Evolutionary conservation across 306 rosid species (phyloP).

Genomic region (Fragaria vesca): DNA sequence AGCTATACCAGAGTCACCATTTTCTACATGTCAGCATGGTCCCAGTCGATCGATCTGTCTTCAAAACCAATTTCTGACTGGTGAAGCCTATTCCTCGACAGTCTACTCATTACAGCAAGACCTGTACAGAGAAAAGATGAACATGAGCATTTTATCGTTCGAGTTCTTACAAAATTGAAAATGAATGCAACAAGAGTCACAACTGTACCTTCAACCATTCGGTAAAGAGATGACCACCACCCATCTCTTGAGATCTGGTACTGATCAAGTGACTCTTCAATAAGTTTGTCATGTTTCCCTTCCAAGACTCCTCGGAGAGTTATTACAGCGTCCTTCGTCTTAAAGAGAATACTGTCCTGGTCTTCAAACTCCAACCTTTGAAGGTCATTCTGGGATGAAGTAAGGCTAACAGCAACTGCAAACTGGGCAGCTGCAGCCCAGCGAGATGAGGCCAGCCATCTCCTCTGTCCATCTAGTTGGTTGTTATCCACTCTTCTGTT

Average conservation of each 20-base stretch:
- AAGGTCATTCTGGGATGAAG: conserved; percentile 76
- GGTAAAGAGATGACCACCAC: conserved; percentile 80
- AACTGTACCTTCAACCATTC: conserved; percentile 78
- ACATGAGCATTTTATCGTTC: neutral
- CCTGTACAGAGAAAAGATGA: conserved; percentile 38
- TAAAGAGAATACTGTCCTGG: conserved; percentile 43
- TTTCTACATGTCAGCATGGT: conserved; percentile 46
- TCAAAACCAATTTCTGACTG: conserved; percentile 51
- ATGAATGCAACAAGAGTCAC: neutral
- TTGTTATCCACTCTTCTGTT: conserved; percentile 40
- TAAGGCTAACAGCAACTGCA: conserved; percentile 80
- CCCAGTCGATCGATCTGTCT: conserved; percentile 64
- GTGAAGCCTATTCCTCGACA: conserved; percentile 62
- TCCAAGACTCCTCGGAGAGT: conserved; percentile 77
- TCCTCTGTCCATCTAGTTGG: conserved; percentile 41
- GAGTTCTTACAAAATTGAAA: neutral
- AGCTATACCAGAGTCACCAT: neutral
- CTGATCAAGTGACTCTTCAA: conserved; percentile 51
- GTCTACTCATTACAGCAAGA: conserved; percentile 75
- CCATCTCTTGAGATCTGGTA: conserved; percentile 56
- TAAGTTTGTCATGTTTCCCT: conserved; percentile 73
- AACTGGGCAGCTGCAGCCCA: conserved; percentile 89
- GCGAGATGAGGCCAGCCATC: conserved; percentile 50
- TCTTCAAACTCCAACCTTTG: conserved; percentile 50
- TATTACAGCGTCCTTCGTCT: conserved; percentile 65